A percentile compares a stretch with the other conserved stretches of the same genome.
Evolutionary conservation across 805 yeast species (phyloP).

Genomic region (Clavispora santaluciae): DNA sequence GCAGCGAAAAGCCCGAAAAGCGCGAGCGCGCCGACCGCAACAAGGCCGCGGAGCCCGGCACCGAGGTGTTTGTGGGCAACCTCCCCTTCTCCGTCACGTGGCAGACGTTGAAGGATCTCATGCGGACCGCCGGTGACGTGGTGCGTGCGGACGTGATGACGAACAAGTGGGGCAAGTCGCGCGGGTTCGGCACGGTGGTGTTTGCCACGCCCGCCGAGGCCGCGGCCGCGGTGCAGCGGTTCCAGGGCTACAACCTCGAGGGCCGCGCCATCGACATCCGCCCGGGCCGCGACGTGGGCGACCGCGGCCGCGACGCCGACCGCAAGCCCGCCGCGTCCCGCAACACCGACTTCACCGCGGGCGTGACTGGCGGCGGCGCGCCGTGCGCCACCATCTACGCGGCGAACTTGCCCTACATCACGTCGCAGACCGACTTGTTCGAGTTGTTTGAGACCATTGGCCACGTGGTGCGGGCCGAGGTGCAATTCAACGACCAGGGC

Average conservation of each 20-base stretch:
- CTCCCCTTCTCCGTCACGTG: slow-evolving; percentile 78
- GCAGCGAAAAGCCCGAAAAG: slow-evolving; percentile 4
- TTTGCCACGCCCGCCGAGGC: slow-evolving; percentile 68
- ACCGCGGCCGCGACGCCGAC: slow-evolving; percentile 4
- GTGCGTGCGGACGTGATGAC: slow-evolving; percentile 73
- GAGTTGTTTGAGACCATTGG: slow-evolving; percentile 88
- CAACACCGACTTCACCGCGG: slow-evolving; percentile 59
- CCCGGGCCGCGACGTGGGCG: slow-evolving; percentile 44
- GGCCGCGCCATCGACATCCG: slow-evolving; percentile 81
- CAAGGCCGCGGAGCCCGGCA: slow-evolving; percentile 29
- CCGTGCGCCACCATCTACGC: slow-evolving; percentile 52
- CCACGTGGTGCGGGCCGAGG: slow-evolving; percentile 67
- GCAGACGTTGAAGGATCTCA: slow-evolving; percentile 82
- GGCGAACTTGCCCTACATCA: slow-evolving; percentile 80
- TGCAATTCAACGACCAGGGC: slow-evolving; percentile 55
- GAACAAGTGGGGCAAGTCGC: slow-evolving; percentile 67
- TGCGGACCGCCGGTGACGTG: slow-evolving; percentile 74
- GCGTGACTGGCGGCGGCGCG: slow-evolving; percentile 57
- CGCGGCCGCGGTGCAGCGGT: slow-evolving; percentile 59
- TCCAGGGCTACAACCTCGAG: slow-evolving; percentile 64
- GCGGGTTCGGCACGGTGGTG: slow-evolving; percentile 81
- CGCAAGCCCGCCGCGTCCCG: slow-evolving; percentile 16
- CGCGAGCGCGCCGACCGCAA: slow-evolving; percentile 16
- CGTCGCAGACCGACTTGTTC: slow-evolving; percentile 77
- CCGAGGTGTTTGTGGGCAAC: slow-evolving; percentile 73